phyloP scores from a whole-genome alignment of 2,329 filamentous ascomycete species.

The Penicillium brevicompactum region DNA sequence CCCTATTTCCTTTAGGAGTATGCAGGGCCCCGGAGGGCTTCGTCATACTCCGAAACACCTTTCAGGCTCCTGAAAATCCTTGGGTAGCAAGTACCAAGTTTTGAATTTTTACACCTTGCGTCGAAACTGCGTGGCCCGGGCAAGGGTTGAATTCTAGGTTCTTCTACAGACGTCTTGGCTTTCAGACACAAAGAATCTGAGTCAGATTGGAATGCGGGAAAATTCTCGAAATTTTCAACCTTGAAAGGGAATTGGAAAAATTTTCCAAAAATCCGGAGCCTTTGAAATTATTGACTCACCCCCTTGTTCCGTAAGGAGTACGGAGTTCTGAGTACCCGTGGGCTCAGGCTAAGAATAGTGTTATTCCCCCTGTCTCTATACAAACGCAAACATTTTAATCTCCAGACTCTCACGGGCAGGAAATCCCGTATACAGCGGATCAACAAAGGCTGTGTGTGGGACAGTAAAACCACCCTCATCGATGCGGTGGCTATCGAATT shows the following conservation, averaged over 20 bases:
- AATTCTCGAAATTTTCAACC: neutral
- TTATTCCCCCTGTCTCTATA: slow-evolving; percentile 1
- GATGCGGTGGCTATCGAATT: slow-evolving; percentile 19
- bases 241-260: neutral
- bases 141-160: neutral
- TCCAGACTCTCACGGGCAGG: slow-evolving; percentile 57
- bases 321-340: too few relatives aligned
- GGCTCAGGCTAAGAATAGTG: neutral
- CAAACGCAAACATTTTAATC: slow-evolving; percentile 44
- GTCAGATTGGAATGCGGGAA: neutral
- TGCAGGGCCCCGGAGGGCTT: slow-evolving; percentile 11
- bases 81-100: neutral
- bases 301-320: neutral
- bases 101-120: slow-evolving; percentile 3
- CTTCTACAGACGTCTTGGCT: neutral
- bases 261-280: neutral
- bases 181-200: neutral
- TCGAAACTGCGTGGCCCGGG: neutral
- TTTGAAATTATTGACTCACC: neutral
- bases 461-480: slow-evolving; percentile 24
- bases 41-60: slow-evolving; percentile 9
- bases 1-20: slow-evolving; percentile 1
- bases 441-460: slow-evolving; percentile 55
- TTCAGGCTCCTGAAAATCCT: neutral
- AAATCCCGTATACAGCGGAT: slow-evolving; percentile 43